phyloP scores from a whole-genome alignment of 2,329 filamentous ascomycete genomes.

The Diaporthe nobilis region DNA sequence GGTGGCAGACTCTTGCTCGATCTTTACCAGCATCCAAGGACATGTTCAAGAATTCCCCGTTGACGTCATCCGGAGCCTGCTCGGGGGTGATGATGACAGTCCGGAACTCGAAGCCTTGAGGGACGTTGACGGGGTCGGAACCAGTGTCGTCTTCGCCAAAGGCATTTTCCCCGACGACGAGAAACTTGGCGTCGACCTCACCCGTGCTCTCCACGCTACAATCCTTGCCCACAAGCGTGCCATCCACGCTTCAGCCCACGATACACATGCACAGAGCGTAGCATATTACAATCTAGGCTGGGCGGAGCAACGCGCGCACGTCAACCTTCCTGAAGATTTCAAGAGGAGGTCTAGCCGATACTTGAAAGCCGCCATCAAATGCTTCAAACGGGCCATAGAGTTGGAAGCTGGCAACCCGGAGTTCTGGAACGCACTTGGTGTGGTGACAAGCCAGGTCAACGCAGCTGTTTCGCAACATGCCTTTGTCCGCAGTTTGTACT shows the following conservation, averaged over 20 bases:
- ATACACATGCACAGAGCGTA: slow-evolving; percentile 91
- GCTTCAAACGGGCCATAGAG: slow-evolving; percentile 97
- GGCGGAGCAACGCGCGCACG: slow-evolving; percentile 88
- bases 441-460: slow-evolving; percentile 89
- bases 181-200: slow-evolving; percentile 64
- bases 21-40: slow-evolving; percentile 85
- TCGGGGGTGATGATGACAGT: slow-evolving; percentile 67
- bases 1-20: slow-evolving; percentile 86
- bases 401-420: slow-evolving; percentile 93
- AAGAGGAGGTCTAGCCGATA: slow-evolving; percentile 76
- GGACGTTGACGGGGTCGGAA: slow-evolving; percentile 76
- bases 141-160: slow-evolving; percentile 60
- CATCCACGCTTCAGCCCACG: slow-evolving; percentile 78
- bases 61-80: slow-evolving; percentile 68
- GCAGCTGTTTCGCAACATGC: slow-evolving; percentile 92
- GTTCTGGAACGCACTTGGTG: slow-evolving; percentile 97
- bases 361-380: slow-evolving; percentile 84
- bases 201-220: slow-evolving; percentile 75
- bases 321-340: slow-evolving; percentile 68
- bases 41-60: slow-evolving; percentile 75
- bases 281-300: slow-evolving; percentile 97
- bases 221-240: slow-evolving; percentile 92
- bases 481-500: slow-evolving; percentile 90
- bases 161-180: slow-evolving; percentile 63
- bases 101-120: slow-evolving; percentile 72